Conservation (phyloP, 1,284 basidiomycete genomes). For the Microbotryomycetes sp. region DNA sequence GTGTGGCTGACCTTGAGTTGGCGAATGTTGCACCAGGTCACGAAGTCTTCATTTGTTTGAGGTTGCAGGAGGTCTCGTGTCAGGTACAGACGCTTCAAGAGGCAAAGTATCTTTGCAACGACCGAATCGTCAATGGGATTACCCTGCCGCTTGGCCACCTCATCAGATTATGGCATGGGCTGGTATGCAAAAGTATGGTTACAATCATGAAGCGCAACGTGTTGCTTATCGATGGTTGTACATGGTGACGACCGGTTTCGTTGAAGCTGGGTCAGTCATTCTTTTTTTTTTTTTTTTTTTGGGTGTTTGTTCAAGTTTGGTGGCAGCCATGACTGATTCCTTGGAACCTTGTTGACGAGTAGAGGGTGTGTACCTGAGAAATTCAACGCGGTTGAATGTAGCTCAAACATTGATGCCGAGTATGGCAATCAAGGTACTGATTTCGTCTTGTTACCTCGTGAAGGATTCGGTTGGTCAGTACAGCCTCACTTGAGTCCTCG, state of each 20-base stretch:
- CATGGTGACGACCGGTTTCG: slow-evolving; percentile 67
- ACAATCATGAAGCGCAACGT: slow-evolving; percentile 84
- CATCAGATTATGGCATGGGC: slow-evolving; percentile 96
- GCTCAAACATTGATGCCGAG: slow-evolving; percentile 90
- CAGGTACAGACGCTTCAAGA: slow-evolving; percentile 92
- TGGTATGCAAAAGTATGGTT: slow-evolving; percentile 91
- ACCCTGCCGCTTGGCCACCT: slow-evolving; percentile 66
- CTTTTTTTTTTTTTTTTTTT: slow-evolving; percentile 1
- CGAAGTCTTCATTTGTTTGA: slow-evolving; percentile 91
- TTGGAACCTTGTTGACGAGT: no score
- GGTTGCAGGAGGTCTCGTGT: slow-evolving; percentile 88
- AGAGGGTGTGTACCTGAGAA: slow-evolving; percentile 49
- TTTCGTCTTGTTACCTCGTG: slow-evolving; percentile 90
- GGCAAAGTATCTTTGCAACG: slow-evolving; percentile 90
- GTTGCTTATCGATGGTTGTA: slow-evolving; percentile 94
- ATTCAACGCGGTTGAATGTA: slow-evolving; percentile 94
- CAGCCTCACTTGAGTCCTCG: not conserved
- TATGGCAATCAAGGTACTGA: slow-evolving; percentile 95
- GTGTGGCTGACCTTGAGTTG: no score
- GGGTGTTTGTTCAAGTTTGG: not conserved
- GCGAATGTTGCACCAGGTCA: slow-evolving; percentile 54
- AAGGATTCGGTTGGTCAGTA: slow-evolving; percentile 82
- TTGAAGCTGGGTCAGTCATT: slow-evolving; percentile 25
- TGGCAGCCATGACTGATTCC: slow-evolving; percentile 5
- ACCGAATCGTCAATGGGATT: slow-evolving; percentile 95